phyloP scores from a whole-genome alignment of 768 basidiomycete species.

The Leccinum variicolor region DNA sequence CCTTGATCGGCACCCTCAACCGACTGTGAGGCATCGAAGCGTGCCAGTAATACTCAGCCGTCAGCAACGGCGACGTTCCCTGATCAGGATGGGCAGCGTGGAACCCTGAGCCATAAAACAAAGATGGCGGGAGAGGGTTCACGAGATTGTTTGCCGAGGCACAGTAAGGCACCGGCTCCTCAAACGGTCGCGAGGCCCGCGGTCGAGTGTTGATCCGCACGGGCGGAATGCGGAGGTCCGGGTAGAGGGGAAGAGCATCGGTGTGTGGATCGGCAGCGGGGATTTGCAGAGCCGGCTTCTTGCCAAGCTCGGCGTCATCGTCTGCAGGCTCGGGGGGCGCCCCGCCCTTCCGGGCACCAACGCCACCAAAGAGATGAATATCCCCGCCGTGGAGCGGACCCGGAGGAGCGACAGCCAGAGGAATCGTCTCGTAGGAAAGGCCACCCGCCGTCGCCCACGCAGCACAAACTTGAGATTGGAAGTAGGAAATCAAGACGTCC shows the following conservation, averaged over 20 bases:
- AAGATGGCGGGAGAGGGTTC: slow-evolving; percentile 90
- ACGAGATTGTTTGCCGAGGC: slow-evolving; percentile 97
- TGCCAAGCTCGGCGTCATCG: slow-evolving; percentile 31
- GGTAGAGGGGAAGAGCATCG: slow-evolving; percentile 15
- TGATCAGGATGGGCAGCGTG: slow-evolving; percentile 66
- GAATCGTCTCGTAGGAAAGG: slow-evolving; percentile 57
- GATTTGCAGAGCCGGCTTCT: slow-evolving; percentile 14
- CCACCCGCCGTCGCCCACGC: slow-evolving; percentile 79
- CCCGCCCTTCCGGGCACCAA: slow-evolving; percentile 77
- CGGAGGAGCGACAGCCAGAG: slow-evolving; percentile 32
- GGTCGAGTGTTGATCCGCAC: slow-evolving; percentile 71
- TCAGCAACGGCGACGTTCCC: slow-evolving; percentile 45
- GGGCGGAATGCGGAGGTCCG: slow-evolving; percentile 54
- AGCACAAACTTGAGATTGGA: slow-evolving; percentile 85
- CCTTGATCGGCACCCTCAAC: slow-evolving; percentile 78
- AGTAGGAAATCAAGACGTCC: slow-evolving; percentile 89
- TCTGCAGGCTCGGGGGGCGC: slow-evolving; percentile 45
- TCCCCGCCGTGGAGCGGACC: slow-evolving; percentile 37
- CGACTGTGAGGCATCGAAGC: slow-evolving; percentile 81
- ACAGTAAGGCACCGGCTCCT: slow-evolving; percentile 89
- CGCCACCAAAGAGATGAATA: slow-evolving; percentile 74
- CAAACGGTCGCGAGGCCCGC: slow-evolving; percentile 49
- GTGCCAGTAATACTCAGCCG: slow-evolving; percentile 85
- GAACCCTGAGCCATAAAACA: slow-evolving; percentile 97
- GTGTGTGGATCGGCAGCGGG: slow-evolving; percentile 14